These are phyloP conservation scores for Cadophora gregata DNA, from an alignment of 2,329 filamentous ascomycete genomes.

Conservation along the genomic window DNA sequence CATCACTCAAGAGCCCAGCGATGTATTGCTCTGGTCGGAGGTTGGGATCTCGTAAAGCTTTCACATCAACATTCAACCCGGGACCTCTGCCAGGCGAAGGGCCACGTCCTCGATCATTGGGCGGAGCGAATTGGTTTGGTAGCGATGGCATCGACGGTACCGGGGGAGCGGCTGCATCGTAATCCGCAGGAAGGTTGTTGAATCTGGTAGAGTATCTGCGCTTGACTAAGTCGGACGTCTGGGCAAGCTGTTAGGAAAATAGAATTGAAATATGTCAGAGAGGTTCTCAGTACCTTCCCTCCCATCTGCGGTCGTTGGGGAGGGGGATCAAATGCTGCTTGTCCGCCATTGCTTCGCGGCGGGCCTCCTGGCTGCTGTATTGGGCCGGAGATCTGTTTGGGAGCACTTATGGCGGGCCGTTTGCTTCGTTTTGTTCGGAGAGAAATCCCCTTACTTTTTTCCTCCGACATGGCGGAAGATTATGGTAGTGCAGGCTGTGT, in stretches of 20 bases:
- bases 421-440: constrained; percentile 67
- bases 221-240: constrained; percentile 86
- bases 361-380: constrained; percentile 58
- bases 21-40: constrained; percentile 80
- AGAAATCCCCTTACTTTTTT: constrained; percentile 63
- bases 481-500: not conserved
- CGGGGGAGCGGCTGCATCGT: constrained; percentile 68
- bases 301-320: constrained; percentile 58
- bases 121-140: constrained; percentile 54
- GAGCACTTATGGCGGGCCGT: constrained; percentile 66
- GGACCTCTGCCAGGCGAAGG: constrained; percentile 48
- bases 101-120: constrained; percentile 37
- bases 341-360: constrained; percentile 47
- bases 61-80: constrained; percentile 74
- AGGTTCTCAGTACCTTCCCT: constrained; percentile 56
- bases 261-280: not conserved
- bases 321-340: constrained; percentile 46
- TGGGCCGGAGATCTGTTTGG: constrained; percentile 66
- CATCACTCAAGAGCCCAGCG: constrained; percentile 48
- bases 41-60: constrained; percentile 79
- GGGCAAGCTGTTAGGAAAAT: constrained; percentile 17
- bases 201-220: constrained; percentile 93
- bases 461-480: constrained; percentile 60
- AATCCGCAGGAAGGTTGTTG: constrained; percentile 75
- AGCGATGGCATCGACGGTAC: constrained; percentile 75